Evolutionary conservation across 75 land plant species (phyloP).

Genomic region (Cryptomeria japonica): DNA sequence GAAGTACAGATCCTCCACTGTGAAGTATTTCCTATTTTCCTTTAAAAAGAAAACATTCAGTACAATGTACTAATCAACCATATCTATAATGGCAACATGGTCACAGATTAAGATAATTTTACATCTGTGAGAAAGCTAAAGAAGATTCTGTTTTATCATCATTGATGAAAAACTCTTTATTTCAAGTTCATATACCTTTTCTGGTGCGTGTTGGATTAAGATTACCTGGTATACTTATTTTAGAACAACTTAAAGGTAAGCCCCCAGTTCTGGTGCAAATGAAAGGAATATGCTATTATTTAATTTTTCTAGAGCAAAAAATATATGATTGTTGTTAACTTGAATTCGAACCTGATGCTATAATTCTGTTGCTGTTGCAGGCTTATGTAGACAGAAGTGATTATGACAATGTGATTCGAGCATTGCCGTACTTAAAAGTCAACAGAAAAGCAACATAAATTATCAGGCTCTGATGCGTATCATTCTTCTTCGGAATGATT

Average conservation of each 20-base stretch:
- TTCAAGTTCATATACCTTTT: background rate
- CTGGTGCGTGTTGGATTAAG: background rate
- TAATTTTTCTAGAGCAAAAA: background rate
- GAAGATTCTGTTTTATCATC: background rate
- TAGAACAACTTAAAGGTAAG: background rate
- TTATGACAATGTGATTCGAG: constrained; percentile 54
- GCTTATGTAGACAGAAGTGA: constrained; percentile 26
- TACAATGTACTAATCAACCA: background rate
- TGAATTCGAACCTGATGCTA: background rate
- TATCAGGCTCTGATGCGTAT: background rate
- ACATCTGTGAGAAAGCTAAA: background rate
- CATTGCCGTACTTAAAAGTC: constrained; percentile 56
- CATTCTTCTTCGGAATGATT: background rate
- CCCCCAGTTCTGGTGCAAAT: background rate
- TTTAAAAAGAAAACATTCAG: background rate
- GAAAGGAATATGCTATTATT: background rate
- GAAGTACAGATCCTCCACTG: background rate
- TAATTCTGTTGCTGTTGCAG: constrained; percentile 9
- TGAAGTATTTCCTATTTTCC: background rate
- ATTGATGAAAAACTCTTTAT: background rate
- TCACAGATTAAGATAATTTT: background rate
- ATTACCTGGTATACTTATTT: background rate
- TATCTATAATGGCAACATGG: background rate
- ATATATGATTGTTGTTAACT: background rate
- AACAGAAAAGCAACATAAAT: constrained; percentile 37